Percentiles rank a stretch among this genome's conserved stretches.
phyloP scores from a whole-genome alignment of 495 filamentous ascomycete species.

The Penicillium bialowiezense region DNA sequence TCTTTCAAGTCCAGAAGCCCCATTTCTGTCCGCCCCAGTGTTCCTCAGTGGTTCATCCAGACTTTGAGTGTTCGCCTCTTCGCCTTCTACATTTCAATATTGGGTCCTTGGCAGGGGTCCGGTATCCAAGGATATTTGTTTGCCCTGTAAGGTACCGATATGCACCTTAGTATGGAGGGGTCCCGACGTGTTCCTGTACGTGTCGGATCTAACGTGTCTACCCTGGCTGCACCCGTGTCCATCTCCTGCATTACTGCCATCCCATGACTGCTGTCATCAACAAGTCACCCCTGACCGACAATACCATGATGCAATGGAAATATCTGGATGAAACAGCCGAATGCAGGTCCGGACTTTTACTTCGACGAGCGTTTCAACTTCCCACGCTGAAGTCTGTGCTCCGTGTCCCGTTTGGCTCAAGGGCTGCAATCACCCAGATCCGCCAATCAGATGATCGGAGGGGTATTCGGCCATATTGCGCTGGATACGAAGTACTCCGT shows the following conservation, averaged over 20 bases:
- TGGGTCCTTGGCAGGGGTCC: neutral
- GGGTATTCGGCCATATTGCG: neutral
- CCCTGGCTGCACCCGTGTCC: too few relatives aligned
- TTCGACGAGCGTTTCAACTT: slow-evolving; percentile 18
- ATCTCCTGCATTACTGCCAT: neutral
- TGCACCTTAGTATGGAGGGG: slow-evolving; percentile 17
- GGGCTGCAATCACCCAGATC: neutral
- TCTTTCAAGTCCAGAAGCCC: neutral
- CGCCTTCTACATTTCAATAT: too few relatives aligned
- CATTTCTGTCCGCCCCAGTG: neutral
- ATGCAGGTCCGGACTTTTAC: slow-evolving; percentile 11
- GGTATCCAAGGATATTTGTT: neutral
- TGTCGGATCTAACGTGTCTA: slow-evolving; percentile 1
- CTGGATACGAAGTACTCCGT: too few relatives aligned
- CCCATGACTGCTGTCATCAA: too few relatives aligned
- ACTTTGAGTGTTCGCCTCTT: slow-evolving; percentile 6
- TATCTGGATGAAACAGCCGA: slow-evolving; percentile 19
- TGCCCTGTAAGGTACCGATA: neutral
- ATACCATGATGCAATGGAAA: slow-evolving; percentile 3
- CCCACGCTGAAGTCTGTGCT: slow-evolving; percentile 14
- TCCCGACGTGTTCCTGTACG: too few relatives aligned
- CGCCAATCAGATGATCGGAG: slow-evolving; percentile 2
- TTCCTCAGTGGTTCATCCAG: slow-evolving; percentile 11
- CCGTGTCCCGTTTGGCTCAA: slow-evolving; percentile 19
- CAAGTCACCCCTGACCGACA: too few relatives aligned